A percentile compares a stretch with the other conserved stretches of the same genome.
These are phyloP conservation scores for Glycine tomentella DNA, from an alignment of 306 rosid species.

Conservation along the genomic window DNA sequence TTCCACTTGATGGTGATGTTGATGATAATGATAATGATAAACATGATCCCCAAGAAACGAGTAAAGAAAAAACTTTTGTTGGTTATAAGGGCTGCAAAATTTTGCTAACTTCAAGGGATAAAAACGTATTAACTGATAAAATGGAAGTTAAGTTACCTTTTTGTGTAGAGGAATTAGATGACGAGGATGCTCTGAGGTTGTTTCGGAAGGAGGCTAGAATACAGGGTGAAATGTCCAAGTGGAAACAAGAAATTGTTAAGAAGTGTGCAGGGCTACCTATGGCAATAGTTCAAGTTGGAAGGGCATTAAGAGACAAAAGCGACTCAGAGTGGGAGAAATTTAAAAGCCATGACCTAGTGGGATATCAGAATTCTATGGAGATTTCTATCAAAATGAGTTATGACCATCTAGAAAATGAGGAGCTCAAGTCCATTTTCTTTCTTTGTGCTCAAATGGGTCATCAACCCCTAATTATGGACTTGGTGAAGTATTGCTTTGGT, in stretches of 20 bases:
- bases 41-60: too few species aligned
- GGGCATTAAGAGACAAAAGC: background rate
- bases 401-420: conserved; percentile 4
- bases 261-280: conserved; percentile 14
- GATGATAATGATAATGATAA: too few species aligned
- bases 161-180: background rate
- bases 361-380: background rate
- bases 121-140: background rate
- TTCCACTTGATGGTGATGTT: conserved; percentile 10
- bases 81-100: conserved; percentile 16
- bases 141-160: conserved; percentile 24
- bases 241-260: background rate
- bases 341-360: background rate
- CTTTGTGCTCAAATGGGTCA: conserved; percentile 40
- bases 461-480: background rate
- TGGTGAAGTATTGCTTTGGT: conserved; percentile 36
- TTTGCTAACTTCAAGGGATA: conserved; percentile 27
- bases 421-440: conserved; percentile 12
- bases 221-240: background rate
- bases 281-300: conserved; percentile 1
- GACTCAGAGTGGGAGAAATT: background rate
- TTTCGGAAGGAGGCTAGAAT: conserved; percentile 1
- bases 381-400: background rate
- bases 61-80: too few species aligned
- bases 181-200: conserved; percentile 9